Percentiles rank a stretch among this genome's conserved stretches.
phyloP scores from a whole-genome alignment of 106 monocot genomes.

The Iris macrosiphon region DNA sequence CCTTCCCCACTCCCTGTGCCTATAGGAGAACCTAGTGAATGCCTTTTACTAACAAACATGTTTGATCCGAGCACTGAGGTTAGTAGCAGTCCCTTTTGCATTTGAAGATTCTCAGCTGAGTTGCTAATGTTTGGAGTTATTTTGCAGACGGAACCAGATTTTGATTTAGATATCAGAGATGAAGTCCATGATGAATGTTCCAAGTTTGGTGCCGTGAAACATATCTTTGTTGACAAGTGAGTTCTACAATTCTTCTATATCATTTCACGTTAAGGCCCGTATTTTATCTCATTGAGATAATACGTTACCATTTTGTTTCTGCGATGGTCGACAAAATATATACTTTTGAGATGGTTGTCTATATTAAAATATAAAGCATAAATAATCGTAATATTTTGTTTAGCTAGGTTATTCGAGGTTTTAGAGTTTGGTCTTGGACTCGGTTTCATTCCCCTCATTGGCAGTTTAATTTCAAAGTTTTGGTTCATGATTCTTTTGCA shows the following conservation, averaged over 20 bases:
- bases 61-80: conserved; percentile 15
- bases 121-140: neutral
- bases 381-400: too few species aligned
- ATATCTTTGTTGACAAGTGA: conserved; percentile 15
- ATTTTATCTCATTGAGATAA: too few species aligned
- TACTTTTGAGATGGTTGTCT: too few species aligned
- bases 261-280: too few species aligned
- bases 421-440: too few species aligned
- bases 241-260: neutral
- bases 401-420: too few species aligned
- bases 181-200: conserved; percentile 11
- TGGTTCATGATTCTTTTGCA: too few species aligned
- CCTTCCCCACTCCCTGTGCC: conserved; percentile 6
- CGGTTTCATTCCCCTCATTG: too few species aligned
- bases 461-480: too few species aligned
- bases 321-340: too few species aligned
- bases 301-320: neutral
- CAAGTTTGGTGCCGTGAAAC: conserved; percentile 11
- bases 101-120: neutral
- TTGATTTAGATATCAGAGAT: conserved; percentile 15
- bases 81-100: neutral
- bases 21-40: conserved; percentile 8
- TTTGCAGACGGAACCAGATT: conserved; percentile 16
- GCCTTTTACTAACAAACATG: conserved; percentile 8
- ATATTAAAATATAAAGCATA: too few species aligned